phyloP scores from a whole-genome alignment of 1,139 yeast genomes.

The Taphrina communis region DNA sequence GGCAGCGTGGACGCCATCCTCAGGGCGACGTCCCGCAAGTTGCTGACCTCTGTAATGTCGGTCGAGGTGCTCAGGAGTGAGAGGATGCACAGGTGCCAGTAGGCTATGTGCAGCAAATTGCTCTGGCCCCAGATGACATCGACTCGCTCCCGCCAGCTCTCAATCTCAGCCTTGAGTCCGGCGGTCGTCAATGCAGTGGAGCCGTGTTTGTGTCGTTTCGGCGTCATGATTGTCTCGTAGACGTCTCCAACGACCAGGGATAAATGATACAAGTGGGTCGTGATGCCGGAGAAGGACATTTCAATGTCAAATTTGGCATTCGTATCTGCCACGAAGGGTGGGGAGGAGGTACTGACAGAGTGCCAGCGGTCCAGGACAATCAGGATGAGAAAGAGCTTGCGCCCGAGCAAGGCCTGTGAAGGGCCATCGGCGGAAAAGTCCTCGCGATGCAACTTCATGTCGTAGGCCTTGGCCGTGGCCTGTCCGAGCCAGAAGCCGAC shows the following conservation, averaged over 20 bases:
- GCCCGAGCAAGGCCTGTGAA: constrained; percentile 46
- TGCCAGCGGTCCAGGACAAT: constrained; percentile 50
- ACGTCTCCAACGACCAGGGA: constrained; percentile 47
- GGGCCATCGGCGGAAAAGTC: constrained; percentile 45
- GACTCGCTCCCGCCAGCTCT: constrained; percentile 46
- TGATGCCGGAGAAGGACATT: constrained; percentile 41
- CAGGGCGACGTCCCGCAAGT: constrained; percentile 45
- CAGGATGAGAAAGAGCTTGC: constrained; percentile 50
- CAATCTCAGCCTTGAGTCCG: constrained; percentile 46
- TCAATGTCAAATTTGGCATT: constrained; percentile 38
- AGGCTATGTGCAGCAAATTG: constrained; percentile 45
- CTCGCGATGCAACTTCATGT: constrained; percentile 40
- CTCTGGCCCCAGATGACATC: constrained; percentile 47
- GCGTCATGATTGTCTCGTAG: constrained; percentile 39
- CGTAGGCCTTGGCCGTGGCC: constrained; percentile 51
- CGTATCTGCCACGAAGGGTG: constrained; percentile 45
- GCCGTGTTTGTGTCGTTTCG: constrained; percentile 22
- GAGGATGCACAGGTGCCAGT: constrained; percentile 46
- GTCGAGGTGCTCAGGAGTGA: constrained; percentile 43
- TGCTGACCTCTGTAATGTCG: constrained; percentile 42
- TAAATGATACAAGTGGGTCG: constrained; percentile 45
- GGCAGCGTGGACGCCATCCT: constrained; percentile 44
- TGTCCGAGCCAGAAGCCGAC: constrained; percentile 52
- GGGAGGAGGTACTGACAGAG: constrained; percentile 44
- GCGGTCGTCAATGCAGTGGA: constrained; percentile 15